These are phyloP conservation scores for Arthrocladium fulminans DNA, from an alignment of 2,329 filamentous ascomycete species.

Conservation along the genomic window DNA sequence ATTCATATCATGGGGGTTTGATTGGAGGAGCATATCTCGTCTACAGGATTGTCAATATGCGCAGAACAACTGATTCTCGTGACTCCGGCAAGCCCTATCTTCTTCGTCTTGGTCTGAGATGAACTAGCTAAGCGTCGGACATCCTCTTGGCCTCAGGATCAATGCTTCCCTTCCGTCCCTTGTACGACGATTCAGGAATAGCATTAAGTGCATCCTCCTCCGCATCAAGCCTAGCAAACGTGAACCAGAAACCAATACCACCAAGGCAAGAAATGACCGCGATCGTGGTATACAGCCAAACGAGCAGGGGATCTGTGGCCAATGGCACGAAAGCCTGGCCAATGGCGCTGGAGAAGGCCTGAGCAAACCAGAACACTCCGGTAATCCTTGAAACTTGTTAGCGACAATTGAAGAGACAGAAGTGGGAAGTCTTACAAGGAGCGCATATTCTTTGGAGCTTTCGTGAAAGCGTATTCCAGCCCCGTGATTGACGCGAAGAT, in stretches of 20 bases:
- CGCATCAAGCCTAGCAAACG: conserved; percentile 55
- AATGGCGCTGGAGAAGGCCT: conserved; percentile 58
- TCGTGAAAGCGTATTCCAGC: conserved; percentile 68
- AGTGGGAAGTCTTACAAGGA: conserved; percentile 31
- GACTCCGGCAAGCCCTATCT: no score
- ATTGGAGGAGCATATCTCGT: no score
- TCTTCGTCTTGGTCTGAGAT: no score
- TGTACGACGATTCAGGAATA: conserved; percentile 14
- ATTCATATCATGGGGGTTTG: no score
- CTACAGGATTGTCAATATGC: no score
- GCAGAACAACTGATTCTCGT: no score
- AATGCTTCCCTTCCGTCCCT: conserved; percentile 6
- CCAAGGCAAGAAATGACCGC: conserved; percentile 55
- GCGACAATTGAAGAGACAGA: conserved; percentile 15
- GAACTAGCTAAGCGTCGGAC: neutral
- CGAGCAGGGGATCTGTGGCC: conserved; percentile 54
- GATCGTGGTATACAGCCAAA: conserved; percentile 63
- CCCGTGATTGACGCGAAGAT: conserved; percentile 45
- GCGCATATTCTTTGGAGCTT: conserved; percentile 72
- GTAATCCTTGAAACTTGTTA: conserved; percentile 42
- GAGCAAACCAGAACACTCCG: conserved; percentile 62
- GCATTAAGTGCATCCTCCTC: conserved; percentile 60
- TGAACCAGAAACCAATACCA: conserved; percentile 58
- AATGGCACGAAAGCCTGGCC: conserved; percentile 60
- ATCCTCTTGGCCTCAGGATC: neutral